Evolutionary conservation across 495 filamentous ascomycete genomes (phyloP).

Genomic region (Amorphotheca resinae): DNA sequence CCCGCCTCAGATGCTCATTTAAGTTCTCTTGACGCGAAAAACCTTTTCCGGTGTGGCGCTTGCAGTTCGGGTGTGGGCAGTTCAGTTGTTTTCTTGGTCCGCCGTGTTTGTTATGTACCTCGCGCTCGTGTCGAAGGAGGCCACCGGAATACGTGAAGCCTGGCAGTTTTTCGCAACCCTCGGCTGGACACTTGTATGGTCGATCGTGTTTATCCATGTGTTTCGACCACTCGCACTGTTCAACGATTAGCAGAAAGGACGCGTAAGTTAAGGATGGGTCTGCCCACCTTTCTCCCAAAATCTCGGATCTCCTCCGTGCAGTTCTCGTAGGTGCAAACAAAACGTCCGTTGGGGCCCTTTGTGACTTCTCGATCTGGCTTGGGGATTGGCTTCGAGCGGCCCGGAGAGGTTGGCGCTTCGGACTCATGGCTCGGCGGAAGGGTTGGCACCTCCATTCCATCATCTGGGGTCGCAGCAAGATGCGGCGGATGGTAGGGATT

Average conservation of each 20-base stretch:
- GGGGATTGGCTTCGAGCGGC: conserved; percentile 32
- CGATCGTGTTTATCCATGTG: conserved; percentile 97
- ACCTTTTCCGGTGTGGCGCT: conserved; percentile 60
- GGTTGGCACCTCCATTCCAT: conserved; percentile 10
- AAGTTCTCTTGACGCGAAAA: conserved; percentile 84
- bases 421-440: conserved; percentile 12
- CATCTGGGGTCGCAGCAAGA: conserved; percentile 4
- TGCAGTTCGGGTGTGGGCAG: conserved; percentile 71
- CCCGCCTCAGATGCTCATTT: conserved; percentile 73
- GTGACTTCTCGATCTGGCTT: conserved; percentile 36
- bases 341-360: conserved; percentile 55
- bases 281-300: conserved; percentile 45
- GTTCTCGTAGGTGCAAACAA: conserved; percentile 47
- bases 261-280: not conserved
- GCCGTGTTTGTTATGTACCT: conserved; percentile 55
- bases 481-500: conserved; percentile 15
- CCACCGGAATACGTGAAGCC: conserved; percentile 92
- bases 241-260: not conserved
- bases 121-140: conserved; percentile 74
- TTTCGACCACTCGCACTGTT: conserved; percentile 2
- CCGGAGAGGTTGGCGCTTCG: conserved; percentile 11
- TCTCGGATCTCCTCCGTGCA: conserved; percentile 15
- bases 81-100: conserved; percentile 66
- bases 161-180: conserved; percentile 73
- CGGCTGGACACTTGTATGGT: conserved; percentile 69